Percentiles rank a stretch among this genome's conserved stretches.
These are phyloP conservation scores for Golubevia pallescens DNA, from an alignment of 1,284 basidiomycete species.

Conservation along the genomic window DNA sequence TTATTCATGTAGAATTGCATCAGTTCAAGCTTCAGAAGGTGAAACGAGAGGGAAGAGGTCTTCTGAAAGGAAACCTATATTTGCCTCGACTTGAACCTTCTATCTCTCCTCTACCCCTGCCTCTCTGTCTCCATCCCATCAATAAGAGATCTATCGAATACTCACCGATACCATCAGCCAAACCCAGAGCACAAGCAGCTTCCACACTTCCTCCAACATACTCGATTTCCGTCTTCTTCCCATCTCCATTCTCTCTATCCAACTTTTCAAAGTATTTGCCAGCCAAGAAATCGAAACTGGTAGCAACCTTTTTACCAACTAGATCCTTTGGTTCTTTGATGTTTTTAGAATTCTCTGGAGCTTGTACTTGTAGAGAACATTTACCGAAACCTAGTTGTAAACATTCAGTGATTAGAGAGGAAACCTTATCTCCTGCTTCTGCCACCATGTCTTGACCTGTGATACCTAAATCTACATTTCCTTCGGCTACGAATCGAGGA, in stretches of 20 bases:
- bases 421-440: conserved; percentile 74
- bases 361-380: conserved; percentile 92
- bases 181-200: conserved; percentile 92
- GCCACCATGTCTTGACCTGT: conserved; percentile 97
- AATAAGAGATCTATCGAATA: no score
- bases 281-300: conserved; percentile 87
- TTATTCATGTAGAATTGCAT: no score
- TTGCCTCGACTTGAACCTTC: no score
- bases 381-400: conserved; percentile 91
- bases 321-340: conserved; percentile 79
- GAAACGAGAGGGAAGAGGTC: no score
- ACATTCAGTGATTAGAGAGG: conserved; percentile 75
- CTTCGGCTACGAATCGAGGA: conserved; percentile 96
- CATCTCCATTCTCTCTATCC: conserved; percentile 69
- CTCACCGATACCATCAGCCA: conserved; percentile 95
- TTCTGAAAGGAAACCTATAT: no score
- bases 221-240: conserved; percentile 76
- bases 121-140: no score
- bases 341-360: conserved; percentile 75
- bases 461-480: conserved; percentile 88
- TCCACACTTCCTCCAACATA: conserved; percentile 98
- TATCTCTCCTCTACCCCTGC: no score
- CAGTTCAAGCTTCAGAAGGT: no score
- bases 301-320: conserved; percentile 89
- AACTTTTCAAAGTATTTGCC: conserved; percentile 78